These are phyloP conservation scores for Ceratocystis cubensis DNA, from an alignment of 2,329 filamentous ascomycete genomes.

Conservation along the genomic window DNA sequence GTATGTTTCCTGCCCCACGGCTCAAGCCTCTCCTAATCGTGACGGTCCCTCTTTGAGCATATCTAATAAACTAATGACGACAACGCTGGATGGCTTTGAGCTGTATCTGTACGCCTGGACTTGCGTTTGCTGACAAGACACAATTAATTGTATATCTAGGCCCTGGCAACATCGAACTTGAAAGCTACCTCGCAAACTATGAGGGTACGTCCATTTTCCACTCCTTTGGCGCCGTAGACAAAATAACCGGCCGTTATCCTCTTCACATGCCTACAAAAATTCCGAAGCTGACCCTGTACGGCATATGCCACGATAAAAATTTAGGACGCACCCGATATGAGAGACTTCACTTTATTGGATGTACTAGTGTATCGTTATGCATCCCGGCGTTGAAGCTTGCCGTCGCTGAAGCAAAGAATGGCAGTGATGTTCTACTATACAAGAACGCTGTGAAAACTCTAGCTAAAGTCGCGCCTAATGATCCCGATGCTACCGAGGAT, in stretches of 20 bases:
- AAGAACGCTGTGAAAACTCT: slow-evolving; percentile 54
- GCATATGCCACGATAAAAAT: neutral
- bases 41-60: neutral
- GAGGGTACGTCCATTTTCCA: slow-evolving; percentile 44
- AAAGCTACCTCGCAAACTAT: slow-evolving; percentile 85
- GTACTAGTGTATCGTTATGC: slow-evolving; percentile 60
- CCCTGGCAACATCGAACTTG: slow-evolving; percentile 76
- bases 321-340: slow-evolving; percentile 69
- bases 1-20: slow-evolving; percentile 26
- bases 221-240: neutral
- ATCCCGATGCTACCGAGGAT: slow-evolving; percentile 56
- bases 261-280: neutral
- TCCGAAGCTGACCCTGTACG: neutral
- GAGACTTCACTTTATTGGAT: slow-evolving; percentile 70
- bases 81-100: neutral
- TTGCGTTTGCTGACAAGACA: neutral
- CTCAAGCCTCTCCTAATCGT: neutral
- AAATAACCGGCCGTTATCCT: neutral
- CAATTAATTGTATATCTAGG: slow-evolving; percentile 36
- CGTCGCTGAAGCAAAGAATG: slow-evolving; percentile 60
- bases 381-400: slow-evolving; percentile 71
- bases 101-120: neutral
- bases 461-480: slow-evolving; percentile 48
- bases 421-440: slow-evolving; percentile 62
- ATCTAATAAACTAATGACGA: neutral